Base-by-base conservation (phyloP, 495 filamentous ascomycete species). In the Penicillium chermesinum region DNA sequence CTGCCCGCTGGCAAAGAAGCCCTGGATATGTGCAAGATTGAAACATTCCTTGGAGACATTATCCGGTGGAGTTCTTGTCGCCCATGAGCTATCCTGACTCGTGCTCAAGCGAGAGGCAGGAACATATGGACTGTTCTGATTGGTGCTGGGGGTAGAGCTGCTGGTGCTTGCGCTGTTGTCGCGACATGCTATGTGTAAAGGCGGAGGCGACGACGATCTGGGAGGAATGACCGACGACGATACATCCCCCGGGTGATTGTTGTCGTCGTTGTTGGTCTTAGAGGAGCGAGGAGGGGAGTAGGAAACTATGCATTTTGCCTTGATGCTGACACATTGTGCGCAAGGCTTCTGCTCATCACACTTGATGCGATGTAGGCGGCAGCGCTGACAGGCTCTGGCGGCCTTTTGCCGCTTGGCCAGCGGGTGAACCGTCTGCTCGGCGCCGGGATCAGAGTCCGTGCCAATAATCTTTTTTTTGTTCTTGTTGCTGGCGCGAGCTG, bases 341-440 rank as follows among this genome's bases (percentile, higher is more conserved):
- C 42, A 44, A 34, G 42, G 42, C 27, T 44, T 44, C 42, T 15
- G 25, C 42, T 44, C 27, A 22, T 44, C 42, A 19, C 42, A 44
- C 42, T 44, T 44, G 42, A 35, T 44, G n/a, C 42, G 42, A 17
- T 34, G 42, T 18, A 44, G 7, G 27, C 42, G 42, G 27, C 42
- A 44, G 27, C 42, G 42, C 12, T 34, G 14, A 35, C 42, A 44
- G 25, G 42, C 42, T 44, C 16, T 35, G 27, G 42, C 42, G 27
- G 16, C 42, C 27, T 35, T 44, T 34, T 44, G 42, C 20, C 42
- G 42, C 27, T 44, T 34, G 25, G 42, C 27, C 21, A 43, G 13
- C 12, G 27, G 14, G 21, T 12, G 25, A 19, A 34, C 42, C 2
- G 12, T 44, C 9, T 44, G 42, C 9, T 44, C 42, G 8, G 25